phyloP scores from a whole-genome alignment of 345 rosid genomes.

The Populus davidiana region DNA sequence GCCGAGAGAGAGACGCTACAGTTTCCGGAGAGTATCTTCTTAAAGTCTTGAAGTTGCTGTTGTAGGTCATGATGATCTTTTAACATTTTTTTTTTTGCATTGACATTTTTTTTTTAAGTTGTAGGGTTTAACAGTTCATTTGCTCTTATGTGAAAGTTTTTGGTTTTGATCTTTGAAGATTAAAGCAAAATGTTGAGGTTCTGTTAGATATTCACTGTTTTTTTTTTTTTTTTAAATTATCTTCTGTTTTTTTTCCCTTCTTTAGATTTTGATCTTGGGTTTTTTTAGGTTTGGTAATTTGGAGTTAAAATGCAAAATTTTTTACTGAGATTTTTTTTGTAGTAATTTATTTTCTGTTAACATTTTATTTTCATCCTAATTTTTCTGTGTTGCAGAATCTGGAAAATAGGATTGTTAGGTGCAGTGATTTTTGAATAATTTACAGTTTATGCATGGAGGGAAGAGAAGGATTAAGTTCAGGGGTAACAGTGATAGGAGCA shows the following conservation, averaged over 20 bases:
- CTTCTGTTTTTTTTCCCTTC: neutral
- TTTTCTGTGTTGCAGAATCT: slow-evolving; percentile 27
- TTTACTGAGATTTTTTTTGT: neutral
- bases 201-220: neutral
- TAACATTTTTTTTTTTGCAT: neutral
- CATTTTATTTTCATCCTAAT: neutral
- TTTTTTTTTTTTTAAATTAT: neutral
- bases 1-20: slow-evolving; percentile 14
- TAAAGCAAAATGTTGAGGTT: slow-evolving; percentile 5
- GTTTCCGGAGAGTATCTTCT: slow-evolving; percentile 17
- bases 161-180: slow-evolving; percentile 5
- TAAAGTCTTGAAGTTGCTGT: slow-evolving; percentile 15
- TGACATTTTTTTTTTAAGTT: neutral
- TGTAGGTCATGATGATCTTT: slow-evolving; percentile 52
- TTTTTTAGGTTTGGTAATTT: neutral
- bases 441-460: slow-evolving; percentile 46
- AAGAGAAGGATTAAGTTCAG: slow-evolving; percentile 53
- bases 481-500: slow-evolving; percentile 71
- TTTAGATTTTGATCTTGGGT: neutral
- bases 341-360: neutral
- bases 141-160: neutral
- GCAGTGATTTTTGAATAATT: slow-evolving; percentile 1
- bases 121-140: neutral
- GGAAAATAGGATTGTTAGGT: slow-evolving; percentile 8
- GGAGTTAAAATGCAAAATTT: neutral